These are phyloP conservation scores for Cercospora sesami DNA, from an alignment of 2,329 filamentous ascomycete genomes.

Conservation along the genomic window DNA sequence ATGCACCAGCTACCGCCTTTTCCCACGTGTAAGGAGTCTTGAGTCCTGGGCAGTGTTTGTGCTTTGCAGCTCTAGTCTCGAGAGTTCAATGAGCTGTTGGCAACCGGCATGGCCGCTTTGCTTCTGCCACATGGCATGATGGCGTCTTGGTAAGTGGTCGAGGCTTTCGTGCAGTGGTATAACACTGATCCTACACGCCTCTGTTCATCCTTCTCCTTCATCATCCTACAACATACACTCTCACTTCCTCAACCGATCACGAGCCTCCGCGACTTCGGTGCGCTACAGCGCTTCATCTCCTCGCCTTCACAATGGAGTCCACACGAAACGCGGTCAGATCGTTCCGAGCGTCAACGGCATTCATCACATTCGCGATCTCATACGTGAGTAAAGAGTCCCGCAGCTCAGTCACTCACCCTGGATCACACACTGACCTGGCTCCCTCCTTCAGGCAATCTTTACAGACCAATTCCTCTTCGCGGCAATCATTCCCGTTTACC, in stretches of 20 bases:
- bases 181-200: background rate
- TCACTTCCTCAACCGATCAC: background rate
- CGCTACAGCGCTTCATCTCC: background rate
- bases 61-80: background rate
- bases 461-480: constrained; percentile 33
- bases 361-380: constrained; percentile 29
- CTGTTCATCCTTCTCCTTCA: background rate
- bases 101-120: constrained; percentile 5
- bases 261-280: background rate
- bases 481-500: constrained; percentile 27
- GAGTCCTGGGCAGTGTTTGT: background rate
- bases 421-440: background rate
- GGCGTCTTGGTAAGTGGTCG: background rate
- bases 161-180: background rate
- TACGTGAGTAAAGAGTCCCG: constrained; percentile 10
- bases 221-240: background rate
- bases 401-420: background rate
- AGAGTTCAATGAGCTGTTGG: background rate
- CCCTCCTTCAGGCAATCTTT: constrained; percentile 18
- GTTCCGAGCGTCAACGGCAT: constrained; percentile 26
- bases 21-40: background rate
- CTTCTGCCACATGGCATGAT: constrained; percentile 6
- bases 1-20: constrained; percentile 5
- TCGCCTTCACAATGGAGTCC: background rate
- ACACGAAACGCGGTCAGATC: constrained; percentile 6